phyloP scores from a whole-genome alignment of 2,329 filamentous ascomycete species.

The Madurella fahalii region DNA sequence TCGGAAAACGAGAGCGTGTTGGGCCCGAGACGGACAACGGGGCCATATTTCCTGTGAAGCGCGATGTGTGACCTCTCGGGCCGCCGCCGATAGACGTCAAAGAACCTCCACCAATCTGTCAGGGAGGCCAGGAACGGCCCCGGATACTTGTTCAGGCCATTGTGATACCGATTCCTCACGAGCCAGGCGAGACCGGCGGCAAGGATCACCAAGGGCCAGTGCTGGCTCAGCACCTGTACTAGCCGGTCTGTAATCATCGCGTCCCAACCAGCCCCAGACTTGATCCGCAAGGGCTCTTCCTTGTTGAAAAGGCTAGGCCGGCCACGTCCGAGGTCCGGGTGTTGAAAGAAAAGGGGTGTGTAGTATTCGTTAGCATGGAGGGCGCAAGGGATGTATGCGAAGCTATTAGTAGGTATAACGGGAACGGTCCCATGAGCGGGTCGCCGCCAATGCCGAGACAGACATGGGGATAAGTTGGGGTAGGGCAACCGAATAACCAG shows the following conservation, averaged over 20 bases:
- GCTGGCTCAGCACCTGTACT: constrained; percentile 34
- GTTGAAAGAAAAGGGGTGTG: constrained; percentile 15
- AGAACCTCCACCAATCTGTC: constrained; percentile 72
- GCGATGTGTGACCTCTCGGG: constrained; percentile 64
- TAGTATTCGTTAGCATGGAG: constrained; percentile 3
- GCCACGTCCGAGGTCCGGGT: constrained; percentile 1
- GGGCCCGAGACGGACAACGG: constrained; percentile 70
- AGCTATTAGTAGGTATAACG: constrained; percentile 6
- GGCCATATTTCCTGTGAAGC: constrained; percentile 67
- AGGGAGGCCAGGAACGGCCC: constrained; percentile 64
- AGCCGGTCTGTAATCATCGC: constrained; percentile 33
- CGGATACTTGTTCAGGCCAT: constrained; percentile 66
- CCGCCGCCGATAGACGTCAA: constrained; percentile 60
- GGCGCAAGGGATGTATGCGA: constrained; percentile 5
- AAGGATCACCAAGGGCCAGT: constrained; percentile 41
- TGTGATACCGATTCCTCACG: constrained; percentile 46
- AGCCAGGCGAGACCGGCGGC: constrained; percentile 39
- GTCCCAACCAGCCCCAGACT: constrained; percentile 13
- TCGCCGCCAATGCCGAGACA: constrained; percentile 20
- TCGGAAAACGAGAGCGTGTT: constrained; percentile 71
- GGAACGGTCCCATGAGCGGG: constrained; percentile 3
- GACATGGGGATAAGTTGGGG: constrained; percentile 12
- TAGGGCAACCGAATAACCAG: constrained; percentile 13
- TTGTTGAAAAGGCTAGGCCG: constrained; percentile 20
- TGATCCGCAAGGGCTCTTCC: constrained; percentile 4